Conservation (phyloP, 768 basidiomycete species). For the Rhodotorula graminis region DNA sequence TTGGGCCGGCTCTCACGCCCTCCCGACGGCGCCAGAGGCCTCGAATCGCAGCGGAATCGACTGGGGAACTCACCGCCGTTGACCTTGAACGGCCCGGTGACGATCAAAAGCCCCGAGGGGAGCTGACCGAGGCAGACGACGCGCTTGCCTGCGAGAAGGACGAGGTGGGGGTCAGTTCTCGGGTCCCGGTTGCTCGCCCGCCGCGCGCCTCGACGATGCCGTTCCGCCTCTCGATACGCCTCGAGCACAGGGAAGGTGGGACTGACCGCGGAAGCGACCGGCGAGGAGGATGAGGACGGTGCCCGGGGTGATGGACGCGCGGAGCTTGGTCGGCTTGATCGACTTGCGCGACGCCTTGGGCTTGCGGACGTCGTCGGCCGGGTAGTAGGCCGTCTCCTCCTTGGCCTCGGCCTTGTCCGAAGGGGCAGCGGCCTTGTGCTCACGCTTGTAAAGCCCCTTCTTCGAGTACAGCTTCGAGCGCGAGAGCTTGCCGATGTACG, state of each 20-base stretch:
- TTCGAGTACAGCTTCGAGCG: conserved; percentile 73
- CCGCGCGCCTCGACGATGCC: too few relatives aligned
- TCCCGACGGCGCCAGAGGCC: too few relatives aligned
- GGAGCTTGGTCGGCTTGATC: conserved; percentile 66
- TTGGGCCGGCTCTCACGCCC: too few relatives aligned
- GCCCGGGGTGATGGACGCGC: conserved; percentile 84
- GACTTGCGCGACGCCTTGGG: conserved; percentile 91
- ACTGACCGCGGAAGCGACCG: conserved; percentile 77
- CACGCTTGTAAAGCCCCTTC: conserved; percentile 77
- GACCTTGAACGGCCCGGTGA: conserved; percentile 95
- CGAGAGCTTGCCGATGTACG: conserved; percentile 74
- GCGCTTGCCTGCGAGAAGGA: conserved; percentile 58
- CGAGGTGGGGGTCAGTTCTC: background rate
- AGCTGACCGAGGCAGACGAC: conserved; percentile 98
- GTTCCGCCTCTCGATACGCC: background rate
- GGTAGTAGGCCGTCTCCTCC: conserved; percentile 90
- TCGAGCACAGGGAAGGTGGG: too few relatives aligned
- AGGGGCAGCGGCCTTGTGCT: conserved; percentile 60
- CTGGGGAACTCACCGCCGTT: conserved; percentile 58
- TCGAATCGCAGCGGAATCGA: too few relatives aligned
- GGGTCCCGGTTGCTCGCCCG: too few relatives aligned
- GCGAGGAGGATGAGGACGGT: conserved; percentile 93
- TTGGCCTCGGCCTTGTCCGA: conserved; percentile 60
- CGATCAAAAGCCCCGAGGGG: conserved; percentile 75
- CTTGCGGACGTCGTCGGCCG: conserved; percentile 84